Evolutionary conservation across 2,329 filamentous ascomycete genomes (phyloP), one percentile per base, ranked within the genome.

Genomic region (Kalmusia sp.): DNA sequence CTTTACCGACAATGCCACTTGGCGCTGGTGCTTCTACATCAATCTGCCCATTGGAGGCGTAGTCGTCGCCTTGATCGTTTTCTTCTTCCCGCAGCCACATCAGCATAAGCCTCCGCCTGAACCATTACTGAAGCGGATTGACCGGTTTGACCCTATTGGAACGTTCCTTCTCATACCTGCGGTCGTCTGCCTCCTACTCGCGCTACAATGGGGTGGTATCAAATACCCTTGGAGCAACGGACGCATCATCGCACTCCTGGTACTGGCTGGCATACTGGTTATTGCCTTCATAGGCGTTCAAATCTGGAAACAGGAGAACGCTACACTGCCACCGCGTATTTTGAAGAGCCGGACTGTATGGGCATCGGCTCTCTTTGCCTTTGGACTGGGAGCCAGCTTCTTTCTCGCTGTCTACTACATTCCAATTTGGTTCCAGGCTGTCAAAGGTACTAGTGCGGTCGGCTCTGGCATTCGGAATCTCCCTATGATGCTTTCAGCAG

Each of bases 21-120:
- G 79, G 79, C 64, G 79, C 7, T 80, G 79, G 78, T 82, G 76
- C 57, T 73, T 70, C 52, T 68, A 68, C 52, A 70, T 70, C 39
- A 84, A 85, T 56, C 69, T 84, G 1, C 82, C 82, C 0, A 76
- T 84, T 28, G 80, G 79, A 12, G 77, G 71, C 2, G 57, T 80
- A 14, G 79, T 78, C 0, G 73, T 70, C 3, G 64, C 67, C 7
- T 73, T 77, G 55, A 75, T 77, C 53, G 62, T 76, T 37, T 65
- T 74, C 44, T 77, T 78, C 61, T 70, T 77, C 55, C 63, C 60
- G 3, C 59, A 73, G 25, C 58, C 65, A 21, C 67, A 71, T 37
- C 69, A 65, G n/a, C n/a, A 22, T 73, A 68, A 22, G 61, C 63
- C 35, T 72, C 75, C 44, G 55, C 62, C 7, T n/a, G 56, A 57